A percentile compares a stretch with the other conserved stretches of the same genome.
These are phyloP conservation scores for Leishmania martiniquensis DNA, from an alignment of 208 protist genomes.

Conservation along the genomic window DNA sequence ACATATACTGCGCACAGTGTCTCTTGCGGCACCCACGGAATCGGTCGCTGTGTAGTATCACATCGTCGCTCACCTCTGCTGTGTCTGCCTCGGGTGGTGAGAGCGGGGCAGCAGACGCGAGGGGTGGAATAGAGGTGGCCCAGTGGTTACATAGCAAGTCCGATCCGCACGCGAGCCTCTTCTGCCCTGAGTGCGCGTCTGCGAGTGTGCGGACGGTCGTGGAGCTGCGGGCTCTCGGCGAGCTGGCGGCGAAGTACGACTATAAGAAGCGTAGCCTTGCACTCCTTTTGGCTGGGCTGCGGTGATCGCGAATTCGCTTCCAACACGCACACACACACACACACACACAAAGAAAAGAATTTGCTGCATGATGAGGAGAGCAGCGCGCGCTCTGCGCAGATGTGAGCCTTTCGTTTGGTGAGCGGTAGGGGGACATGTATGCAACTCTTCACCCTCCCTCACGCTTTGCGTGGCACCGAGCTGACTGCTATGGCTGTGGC, in stretches of 20 bases:
- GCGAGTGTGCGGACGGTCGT: constrained; percentile 17
- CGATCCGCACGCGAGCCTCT: constrained; percentile 7
- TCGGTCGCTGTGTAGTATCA: constrained; percentile 12
- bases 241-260: constrained; percentile 16
- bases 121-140: constrained; percentile 12
- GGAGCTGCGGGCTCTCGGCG: constrained; percentile 10
- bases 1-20: constrained; percentile 80
- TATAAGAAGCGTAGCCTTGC: constrained; percentile 10
- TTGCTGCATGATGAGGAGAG: not conserved
- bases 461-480: not conserved
- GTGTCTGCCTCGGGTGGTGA: not conserved
- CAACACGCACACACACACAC: not conserved
- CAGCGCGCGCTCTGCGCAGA: not conserved
- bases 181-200: constrained; percentile 48
- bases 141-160: constrained; percentile 9
- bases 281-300: constrained; percentile 8
- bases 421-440: not conserved
- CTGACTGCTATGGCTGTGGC: not conserved
- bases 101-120: not conserved
- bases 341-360: not conserved
- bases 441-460: not conserved
- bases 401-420: not conserved
- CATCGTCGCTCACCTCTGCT: not conserved
- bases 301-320: not conserved
- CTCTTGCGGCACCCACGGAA: constrained; percentile 60